Base-by-base conservation (phyloP, 352 stramenopile genomes). In the Pythium phragmiticola region DNA sequence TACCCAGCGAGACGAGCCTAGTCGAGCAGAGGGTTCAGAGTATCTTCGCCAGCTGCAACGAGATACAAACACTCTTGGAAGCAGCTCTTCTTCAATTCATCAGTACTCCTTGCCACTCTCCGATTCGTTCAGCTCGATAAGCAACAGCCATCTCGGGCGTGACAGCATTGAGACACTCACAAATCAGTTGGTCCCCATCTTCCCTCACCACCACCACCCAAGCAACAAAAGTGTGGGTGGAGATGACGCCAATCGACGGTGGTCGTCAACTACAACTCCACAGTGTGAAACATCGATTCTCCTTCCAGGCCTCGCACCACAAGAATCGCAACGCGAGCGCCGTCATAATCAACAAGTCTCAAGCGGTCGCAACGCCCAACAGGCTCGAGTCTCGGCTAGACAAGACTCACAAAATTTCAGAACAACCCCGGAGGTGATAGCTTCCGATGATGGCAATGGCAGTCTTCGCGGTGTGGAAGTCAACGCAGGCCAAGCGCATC, bases 81-180 rank as follows among this genome's bases (percentile, higher is more conserved):
- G 48, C 48, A 72, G 65, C 48, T 61, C 39, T 7, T 72, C 59
- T 23, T 77, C 68, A 16, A 65, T 67, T 11, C 41, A 55, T 7
- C 83, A 90, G 57, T 90, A 83, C 28, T 90, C 80, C 33, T 60
- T 90, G 54, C 81, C 79, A 28, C 63, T 72, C 11, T 88, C 81
- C 0, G 79, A 89, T 23, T 77, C 77, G 23, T 75, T 85, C 34
- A 90, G 76, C 56, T 92, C 76, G 9, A 77, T 88, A 42, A 73
- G 80, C 47, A 76, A 81, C 17, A 87, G 66, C 36, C 67, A 84
- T n/a, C 60, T 70, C 54, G 65, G 60, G 0, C 36, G 66, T 2
- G 46, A 54, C 16, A 62, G 63, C 13, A 61, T 80, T 21, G 75
- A 83, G 36, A 77, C 72, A 39, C 78, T 90, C 9, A 68, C 88